A percentile compares a stretch with the other conserved stretches of the same genome.
phyloP scores from a whole-genome alignment of 805 yeast genomes.

The Candida hungchunana region DNA sequence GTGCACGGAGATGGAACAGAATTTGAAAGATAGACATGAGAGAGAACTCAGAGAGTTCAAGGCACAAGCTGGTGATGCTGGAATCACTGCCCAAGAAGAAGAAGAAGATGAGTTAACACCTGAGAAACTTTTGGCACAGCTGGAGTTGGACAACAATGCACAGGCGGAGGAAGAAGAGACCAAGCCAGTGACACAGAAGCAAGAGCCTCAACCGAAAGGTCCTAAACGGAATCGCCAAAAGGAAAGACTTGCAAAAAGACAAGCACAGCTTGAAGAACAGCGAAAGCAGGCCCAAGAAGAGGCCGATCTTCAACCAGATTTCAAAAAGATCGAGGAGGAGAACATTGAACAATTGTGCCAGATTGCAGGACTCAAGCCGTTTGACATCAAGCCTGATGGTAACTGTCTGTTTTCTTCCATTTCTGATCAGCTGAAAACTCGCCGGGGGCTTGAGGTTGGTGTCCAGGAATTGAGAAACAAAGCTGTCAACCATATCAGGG shows the following conservation, averaged over 20 bases:
- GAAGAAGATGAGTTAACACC: slow-evolving; percentile 56
- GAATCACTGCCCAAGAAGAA: slow-evolving; percentile 34
- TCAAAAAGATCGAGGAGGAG: slow-evolving; percentile 66
- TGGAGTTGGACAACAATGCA: slow-evolving; percentile 38
- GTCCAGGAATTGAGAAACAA: slow-evolving; percentile 54
- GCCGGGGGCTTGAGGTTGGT: slow-evolving; percentile 40
- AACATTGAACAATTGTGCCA: slow-evolving; percentile 53
- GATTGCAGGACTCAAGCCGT: slow-evolving; percentile 44
- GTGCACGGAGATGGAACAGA: slow-evolving; percentile 56
- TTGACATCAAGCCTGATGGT: slow-evolving; percentile 86
- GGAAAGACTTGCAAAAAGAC: slow-evolving; percentile 74
- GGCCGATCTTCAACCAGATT: slow-evolving; percentile 61
- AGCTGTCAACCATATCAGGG: slow-evolving; percentile 65
- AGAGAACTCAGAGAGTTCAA: slow-evolving; percentile 38
- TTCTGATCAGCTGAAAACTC: slow-evolving; percentile 62
- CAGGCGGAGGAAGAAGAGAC: slow-evolving; percentile 10
- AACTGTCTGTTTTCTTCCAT: slow-evolving; percentile 89
- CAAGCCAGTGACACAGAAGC: slow-evolving; percentile 12
- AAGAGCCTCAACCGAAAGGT: slow-evolving; percentile 31
- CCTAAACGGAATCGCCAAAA: slow-evolving; percentile 74
- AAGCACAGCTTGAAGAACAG: slow-evolving; percentile 59
- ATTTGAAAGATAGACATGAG: slow-evolving; percentile 50
- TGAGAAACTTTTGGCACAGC: slow-evolving; percentile 58
- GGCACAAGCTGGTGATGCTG: slow-evolving; percentile 37
- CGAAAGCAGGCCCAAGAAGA: slow-evolving; percentile 68